These are phyloP conservation scores for Rhizoclosmatium sp. DNA, from an alignment of 192 early-diverging fungal species.

Conservation along the genomic window DNA sequence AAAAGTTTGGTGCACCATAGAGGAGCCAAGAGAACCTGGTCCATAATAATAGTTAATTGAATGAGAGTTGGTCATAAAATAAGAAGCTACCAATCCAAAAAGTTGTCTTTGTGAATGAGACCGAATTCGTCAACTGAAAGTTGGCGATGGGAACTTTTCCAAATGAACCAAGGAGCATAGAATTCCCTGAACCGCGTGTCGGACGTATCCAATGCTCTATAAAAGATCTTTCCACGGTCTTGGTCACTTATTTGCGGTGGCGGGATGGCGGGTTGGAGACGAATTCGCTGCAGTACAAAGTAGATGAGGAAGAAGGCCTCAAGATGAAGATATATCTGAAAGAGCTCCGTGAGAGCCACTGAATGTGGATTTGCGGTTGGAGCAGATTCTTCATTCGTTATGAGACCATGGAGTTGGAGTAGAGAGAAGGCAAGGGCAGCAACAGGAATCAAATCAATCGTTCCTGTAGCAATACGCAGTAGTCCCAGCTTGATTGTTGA, in stretches of 20 bases:
- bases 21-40: conserved; percentile 1
- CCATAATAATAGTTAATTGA: not conserved
- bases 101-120: conserved; percentile 31
- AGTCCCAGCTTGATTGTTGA: conserved; percentile 4
- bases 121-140: conserved; percentile 2
- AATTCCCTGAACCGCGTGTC: conserved; percentile 24
- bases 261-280: conserved; percentile 21
- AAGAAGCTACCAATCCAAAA: conserved; percentile 27
- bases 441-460: conserved; percentile 25
- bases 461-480: not conserved
- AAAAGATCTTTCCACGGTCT: conserved; percentile 17
- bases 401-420: conserved; percentile 16
- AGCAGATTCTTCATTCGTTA: not conserved
- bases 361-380: not conserved
- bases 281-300: conserved; percentile 21
- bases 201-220: conserved; percentile 13
- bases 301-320: conserved; percentile 37
- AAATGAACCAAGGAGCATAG: conserved; percentile 30
- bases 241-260: conserved; percentile 5
- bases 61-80: not conserved
- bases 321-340: conserved; percentile 14
- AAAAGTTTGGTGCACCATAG: not conserved
- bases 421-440: conserved; percentile 7
- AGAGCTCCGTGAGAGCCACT: not conserved
- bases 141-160: no score